Percentiles rank a stretch among this genome's conserved stretches.
Evolutionary conservation across 2,329 filamentous ascomycete species (phyloP).

Genomic region (Cercospora zeina): DNA sequence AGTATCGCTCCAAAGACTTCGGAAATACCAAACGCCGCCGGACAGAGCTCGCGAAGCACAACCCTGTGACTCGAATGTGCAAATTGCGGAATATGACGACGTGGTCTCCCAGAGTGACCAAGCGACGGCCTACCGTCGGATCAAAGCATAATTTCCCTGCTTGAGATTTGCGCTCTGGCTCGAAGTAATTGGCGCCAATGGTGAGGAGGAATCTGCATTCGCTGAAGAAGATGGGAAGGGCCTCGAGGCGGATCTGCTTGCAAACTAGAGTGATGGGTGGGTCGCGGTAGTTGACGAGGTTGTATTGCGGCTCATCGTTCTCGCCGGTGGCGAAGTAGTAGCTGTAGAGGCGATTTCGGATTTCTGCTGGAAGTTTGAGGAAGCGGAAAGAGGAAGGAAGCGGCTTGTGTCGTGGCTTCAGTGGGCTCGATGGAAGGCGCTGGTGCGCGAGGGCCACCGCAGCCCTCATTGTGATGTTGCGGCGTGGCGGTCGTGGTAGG

Average conservation of each 20-base stretch:
- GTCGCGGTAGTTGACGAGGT: constrained; percentile 5
- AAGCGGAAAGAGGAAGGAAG: constrained; percentile 19
- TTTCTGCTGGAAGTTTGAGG: constrained; percentile 44
- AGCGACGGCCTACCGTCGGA: not conserved
- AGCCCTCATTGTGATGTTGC: not conserved
- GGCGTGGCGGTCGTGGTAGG: not conserved
- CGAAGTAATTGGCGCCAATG: constrained; percentile 15
- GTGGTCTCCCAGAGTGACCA: not conserved
- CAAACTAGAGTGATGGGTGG: constrained; percentile 14
- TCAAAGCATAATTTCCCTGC: constrained; percentile 8
- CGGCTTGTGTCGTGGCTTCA: not conserved
- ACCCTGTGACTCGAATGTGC: not conserved
- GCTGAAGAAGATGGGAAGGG: constrained; percentile 10
- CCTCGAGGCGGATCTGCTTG: constrained; percentile 11
- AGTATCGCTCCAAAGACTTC: not conserved
- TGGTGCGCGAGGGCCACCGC: not conserved
- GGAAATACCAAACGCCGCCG: not conserved
- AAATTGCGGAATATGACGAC: constrained; percentile 15
- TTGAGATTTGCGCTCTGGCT: not conserved
- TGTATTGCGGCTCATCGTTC: not conserved
- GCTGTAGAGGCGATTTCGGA: constrained; percentile 33
- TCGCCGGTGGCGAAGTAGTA: not conserved
- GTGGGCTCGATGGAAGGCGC: not conserved
- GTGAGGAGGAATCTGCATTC: constrained; percentile 15
- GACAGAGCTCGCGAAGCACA: not conserved